phyloP scores from a whole-genome alignment of 2,329 filamentous ascomycete genomes.

The Phialophora verrucosa region DNA sequence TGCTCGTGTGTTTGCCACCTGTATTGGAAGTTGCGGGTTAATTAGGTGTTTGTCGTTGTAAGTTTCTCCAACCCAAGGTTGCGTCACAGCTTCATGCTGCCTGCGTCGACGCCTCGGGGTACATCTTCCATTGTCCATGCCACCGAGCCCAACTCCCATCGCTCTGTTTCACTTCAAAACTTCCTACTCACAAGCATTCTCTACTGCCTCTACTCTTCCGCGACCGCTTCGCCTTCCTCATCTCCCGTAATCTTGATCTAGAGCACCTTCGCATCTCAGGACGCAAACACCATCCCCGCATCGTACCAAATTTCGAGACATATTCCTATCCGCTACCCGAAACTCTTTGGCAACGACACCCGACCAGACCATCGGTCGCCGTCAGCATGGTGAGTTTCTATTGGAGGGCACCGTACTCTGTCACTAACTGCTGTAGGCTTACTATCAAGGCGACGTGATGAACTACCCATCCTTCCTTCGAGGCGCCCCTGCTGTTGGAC shows the following conservation, averaged over 20 bases:
- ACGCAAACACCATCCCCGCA: background rate
- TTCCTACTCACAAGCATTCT: background rate
- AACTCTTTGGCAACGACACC: background rate
- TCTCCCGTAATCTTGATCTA: background rate
- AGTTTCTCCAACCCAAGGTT: constrained; percentile 10
- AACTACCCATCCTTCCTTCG: constrained; percentile 59
- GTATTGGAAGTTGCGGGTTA: background rate
- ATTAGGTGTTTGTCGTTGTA: background rate
- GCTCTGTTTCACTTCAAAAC: background rate
- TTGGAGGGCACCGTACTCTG: background rate
- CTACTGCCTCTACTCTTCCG: background rate
- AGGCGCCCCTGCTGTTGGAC: constrained; percentile 46
- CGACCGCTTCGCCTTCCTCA: background rate
- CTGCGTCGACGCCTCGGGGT: constrained; percentile 8
- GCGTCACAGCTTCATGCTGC: constrained; percentile 16
- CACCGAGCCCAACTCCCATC: background rate
- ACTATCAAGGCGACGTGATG: constrained; percentile 48
- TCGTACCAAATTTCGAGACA: background rate
- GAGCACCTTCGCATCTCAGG: background rate
- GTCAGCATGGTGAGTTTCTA: constrained; percentile 25
- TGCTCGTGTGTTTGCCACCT: background rate
- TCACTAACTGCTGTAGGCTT: constrained; percentile 43
- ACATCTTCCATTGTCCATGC: background rate
- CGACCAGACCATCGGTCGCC: background rate
- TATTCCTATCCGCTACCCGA: background rate